Percentiles rank a stretch among this genome's conserved stretches.
Conservation (phyloP, 108 stramenopile genomes). For the Schizochytrium sp. region DNA sequence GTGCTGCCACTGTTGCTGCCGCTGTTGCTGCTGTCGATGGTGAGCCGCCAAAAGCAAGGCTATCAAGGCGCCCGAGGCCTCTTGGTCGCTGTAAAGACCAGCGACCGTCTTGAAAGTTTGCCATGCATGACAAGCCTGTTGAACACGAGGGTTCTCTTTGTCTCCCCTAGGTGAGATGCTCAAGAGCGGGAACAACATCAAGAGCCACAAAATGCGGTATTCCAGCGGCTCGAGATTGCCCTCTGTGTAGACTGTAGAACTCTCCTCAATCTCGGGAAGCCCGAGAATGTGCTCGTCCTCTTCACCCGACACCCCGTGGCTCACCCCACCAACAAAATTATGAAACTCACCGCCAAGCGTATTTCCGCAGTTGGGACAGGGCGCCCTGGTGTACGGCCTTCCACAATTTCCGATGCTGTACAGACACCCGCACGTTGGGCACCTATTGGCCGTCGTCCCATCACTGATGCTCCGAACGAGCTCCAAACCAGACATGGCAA, state of each 20-base stretch:
- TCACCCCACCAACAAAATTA: not conserved
- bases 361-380: not conserved
- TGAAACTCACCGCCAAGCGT: not conserved
- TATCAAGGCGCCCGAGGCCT: not conserved
- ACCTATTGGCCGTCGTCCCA: not conserved
- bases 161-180: not conserved
- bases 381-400: not conserved
- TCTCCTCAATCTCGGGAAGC: not conserved
- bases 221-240: not conserved
- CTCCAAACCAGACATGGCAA: not conserved
- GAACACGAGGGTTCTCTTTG: not conserved
- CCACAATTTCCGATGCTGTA: not conserved
- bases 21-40: not conserved
- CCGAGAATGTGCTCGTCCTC: not conserved
- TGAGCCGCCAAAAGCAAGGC: not conserved
- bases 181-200: conserved; percentile 2
- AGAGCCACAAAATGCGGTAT: conserved; percentile 11
- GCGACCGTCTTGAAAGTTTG: not conserved
- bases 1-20: no score
- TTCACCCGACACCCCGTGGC: not conserved
- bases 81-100: not conserved
- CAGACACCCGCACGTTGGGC: not conserved
- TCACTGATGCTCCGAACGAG: not conserved
- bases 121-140: not conserved
- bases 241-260: not conserved